Base-by-base conservation (phyloP, 2,329 filamentous ascomycete genomes). In the Aspergillus ustus region DNA sequence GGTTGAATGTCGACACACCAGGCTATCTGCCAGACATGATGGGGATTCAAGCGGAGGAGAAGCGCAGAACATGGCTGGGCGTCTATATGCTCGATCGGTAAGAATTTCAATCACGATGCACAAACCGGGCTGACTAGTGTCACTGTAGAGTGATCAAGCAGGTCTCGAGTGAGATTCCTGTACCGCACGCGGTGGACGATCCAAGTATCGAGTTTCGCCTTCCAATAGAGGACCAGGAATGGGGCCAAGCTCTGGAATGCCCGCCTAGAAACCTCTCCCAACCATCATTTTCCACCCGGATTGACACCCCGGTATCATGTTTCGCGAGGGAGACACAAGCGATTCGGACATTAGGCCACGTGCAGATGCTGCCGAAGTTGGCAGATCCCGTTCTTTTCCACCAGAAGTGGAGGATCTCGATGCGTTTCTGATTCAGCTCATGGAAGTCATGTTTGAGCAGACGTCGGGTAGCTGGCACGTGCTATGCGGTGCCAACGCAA, bases 51-150 rank as follows among this genome's bases (percentile, higher is more conserved):
- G 28, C 43, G 5, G 61, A 63, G 13, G 61, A 63, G 44, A 52
- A 45, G 29, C 22, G 57, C 28, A 45, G 61, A 28, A 52, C 50
- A 1, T 63, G 61, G 57, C 13, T 50, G 15, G 52, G 61, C 7
- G 2, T 63, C 7, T 61, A 57, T 19, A 19, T 63, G 25, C 28
- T 63, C 8, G 61, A 63, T 20, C 48, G 61, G 61, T 61, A 2
- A 25, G 17, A 3, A 11, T 9, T 15, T 15, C 17, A 3, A 7
- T 15, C 22, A 29, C 5, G 17, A 7, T 17, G 17, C 17, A 3
- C 5, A 15, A 28, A 31, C 4, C 19, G 11, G 4, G 22, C 48
- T 52, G 13, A 37, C 17, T 13, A 2, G 9, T 15, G 7, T 4
- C 19, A 3, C 6, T 25, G 4, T 29, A 57, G 44, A 1, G 29